Evolutionary conservation across 257 asterid species (phyloP).

Genomic region (Voacanga thouarsii): DNA sequence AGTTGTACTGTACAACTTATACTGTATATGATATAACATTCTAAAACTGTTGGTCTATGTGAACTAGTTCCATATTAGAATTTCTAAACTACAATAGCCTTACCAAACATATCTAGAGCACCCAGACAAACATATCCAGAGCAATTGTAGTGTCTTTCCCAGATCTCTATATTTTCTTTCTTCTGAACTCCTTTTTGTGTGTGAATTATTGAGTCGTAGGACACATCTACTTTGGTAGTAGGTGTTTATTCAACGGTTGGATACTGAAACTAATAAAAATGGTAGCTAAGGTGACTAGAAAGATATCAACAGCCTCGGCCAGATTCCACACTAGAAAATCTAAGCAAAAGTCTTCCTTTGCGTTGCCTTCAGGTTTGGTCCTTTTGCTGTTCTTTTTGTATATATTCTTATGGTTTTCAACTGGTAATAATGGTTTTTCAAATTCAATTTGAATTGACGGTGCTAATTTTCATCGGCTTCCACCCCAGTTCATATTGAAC

Average conservation of each 20-base stretch:
- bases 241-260: neutral
- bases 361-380: conserved; percentile 56
- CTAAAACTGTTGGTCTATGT: too few relatives aligned
- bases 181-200: neutral
- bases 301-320: conserved; percentile 78
- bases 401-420: conserved; percentile 1
- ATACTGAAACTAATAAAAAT: conserved; percentile 20
- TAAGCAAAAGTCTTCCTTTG: conserved; percentile 34
- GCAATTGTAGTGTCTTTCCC: neutral
- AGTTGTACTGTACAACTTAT: too few relatives aligned
- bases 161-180: neutral
- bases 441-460: neutral
- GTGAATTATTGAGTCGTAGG: neutral
- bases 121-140: neutral
- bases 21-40: too few relatives aligned
- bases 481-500: neutral
- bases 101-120: too few relatives aligned
- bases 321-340: conserved; percentile 77
- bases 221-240: neutral
- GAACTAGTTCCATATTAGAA: too few relatives aligned
- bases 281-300: conserved; percentile 59
- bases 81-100: too few relatives aligned
- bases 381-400: neutral
- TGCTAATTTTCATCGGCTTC: neutral
- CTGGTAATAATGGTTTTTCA: conserved; percentile 8